Percentiles rank a stretch among this genome's conserved stretches.
Conservation (phyloP, 768 basidiomycete species). For the Boletus tylopilopsis region DNA sequence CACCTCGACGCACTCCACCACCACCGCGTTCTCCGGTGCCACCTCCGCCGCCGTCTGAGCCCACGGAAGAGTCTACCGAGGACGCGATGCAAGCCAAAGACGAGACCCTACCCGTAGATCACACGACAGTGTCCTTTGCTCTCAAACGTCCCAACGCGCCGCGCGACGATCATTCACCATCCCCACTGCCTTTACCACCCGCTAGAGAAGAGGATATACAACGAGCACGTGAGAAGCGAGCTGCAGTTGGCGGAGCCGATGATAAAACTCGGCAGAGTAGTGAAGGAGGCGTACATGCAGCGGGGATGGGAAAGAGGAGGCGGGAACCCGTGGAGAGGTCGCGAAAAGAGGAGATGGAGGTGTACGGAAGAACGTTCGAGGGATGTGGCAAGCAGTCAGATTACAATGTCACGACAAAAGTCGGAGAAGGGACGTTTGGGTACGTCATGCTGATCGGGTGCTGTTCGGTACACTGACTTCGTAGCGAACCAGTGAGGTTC, state of each 20-base stretch:
- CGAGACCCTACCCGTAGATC: conserved; percentile 33
- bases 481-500: conserved; percentile 67
- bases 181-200: conserved; percentile 33
- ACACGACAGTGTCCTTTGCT: conserved; percentile 38
- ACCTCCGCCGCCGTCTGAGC: conserved; percentile 33
- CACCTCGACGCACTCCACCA: conserved; percentile 20
- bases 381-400: conserved; percentile 71
- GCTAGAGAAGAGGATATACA: conserved; percentile 27
- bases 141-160: conserved; percentile 48
- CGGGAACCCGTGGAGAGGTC: conserved; percentile 48
- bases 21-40: conserved; percentile 25
- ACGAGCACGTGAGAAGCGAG: conserved; percentile 26
- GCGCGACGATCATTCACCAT: conserved; percentile 43
- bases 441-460: conserved; percentile 37
- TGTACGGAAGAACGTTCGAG: conserved; percentile 63
- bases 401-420: conserved; percentile 79
- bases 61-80: conserved; percentile 30
- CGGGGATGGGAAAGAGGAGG: conserved; percentile 26
- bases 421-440: conserved; percentile 98
- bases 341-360: conserved; percentile 59
- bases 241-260: conserved; percentile 5
- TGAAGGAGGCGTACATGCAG: background rate
- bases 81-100: conserved; percentile 20
- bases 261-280: conserved; percentile 1
- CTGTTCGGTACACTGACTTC: conserved; percentile 8